Conservation (phyloP, 495 filamentous ascomycete species). For the Aspergillus bertholletiae region DNA sequence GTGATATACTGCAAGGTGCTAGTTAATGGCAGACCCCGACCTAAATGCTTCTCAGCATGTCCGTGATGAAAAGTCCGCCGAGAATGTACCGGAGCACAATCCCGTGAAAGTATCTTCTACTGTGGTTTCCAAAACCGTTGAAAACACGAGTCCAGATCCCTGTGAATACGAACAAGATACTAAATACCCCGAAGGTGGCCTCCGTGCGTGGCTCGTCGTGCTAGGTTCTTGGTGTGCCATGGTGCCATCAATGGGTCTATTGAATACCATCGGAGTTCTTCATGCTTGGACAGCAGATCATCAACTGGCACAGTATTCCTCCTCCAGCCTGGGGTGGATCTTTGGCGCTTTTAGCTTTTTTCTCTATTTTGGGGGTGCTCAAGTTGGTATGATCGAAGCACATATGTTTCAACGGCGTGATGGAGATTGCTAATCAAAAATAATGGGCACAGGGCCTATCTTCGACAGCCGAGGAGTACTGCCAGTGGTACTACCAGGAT, state of each 20-base stretch:
- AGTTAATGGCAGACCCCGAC: not conserved
- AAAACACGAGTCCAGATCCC: not conserved
- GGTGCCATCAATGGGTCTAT: conserved; percentile 60
- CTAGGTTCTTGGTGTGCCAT: conserved; percentile 61
- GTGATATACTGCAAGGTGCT: no score
- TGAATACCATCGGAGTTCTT: conserved; percentile 66
- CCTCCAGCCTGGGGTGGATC: conserved; percentile 68
- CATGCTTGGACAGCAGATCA: conserved; percentile 54
- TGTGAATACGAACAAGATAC: not conserved
- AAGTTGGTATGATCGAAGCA: conserved; percentile 21
- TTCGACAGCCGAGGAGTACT: conserved; percentile 26
- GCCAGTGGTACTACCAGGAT: conserved; percentile 23
- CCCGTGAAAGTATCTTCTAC: not conserved
- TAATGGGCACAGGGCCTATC: conserved; percentile 21
- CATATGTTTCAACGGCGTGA: not conserved
- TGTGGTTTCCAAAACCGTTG: not conserved
- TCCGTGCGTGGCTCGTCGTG: conserved; percentile 63
- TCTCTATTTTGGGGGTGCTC: conserved; percentile 46
- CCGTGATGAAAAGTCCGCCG: not conserved
- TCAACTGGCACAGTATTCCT: conserved; percentile 50
- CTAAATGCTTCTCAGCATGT: not conserved
- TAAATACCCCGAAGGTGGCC: conserved; percentile 62
- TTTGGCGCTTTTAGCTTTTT: conserved; percentile 66
- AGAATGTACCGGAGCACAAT: not conserved
- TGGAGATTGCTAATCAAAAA: not conserved